phyloP scores from a whole-genome alignment of 2,329 filamentous ascomycete genomes.

The Fusarium pseudonygamai region DNA sequence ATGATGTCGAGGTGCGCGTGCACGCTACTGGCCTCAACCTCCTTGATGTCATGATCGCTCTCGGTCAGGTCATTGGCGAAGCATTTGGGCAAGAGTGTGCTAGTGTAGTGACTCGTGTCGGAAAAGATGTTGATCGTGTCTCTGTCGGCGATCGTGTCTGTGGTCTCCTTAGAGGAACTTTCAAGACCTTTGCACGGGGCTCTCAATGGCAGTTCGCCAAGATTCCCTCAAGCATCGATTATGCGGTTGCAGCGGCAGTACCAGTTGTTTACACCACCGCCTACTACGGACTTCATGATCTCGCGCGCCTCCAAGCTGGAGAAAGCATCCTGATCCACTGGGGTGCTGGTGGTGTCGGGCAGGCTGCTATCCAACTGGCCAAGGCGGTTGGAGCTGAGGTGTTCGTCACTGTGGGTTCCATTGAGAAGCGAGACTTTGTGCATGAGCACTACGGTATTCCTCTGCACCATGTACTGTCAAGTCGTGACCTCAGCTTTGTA shows the following conservation, averaged over 20 bases:
- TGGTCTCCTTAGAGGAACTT: neutral
- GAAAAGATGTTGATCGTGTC: neutral
- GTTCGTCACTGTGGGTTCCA: conserved; percentile 46
- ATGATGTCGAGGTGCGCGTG: neutral
- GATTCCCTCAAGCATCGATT: conserved; percentile 20
- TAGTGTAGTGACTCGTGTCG: neutral
- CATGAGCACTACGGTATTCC: conserved; percentile 43
- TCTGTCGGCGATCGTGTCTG: neutral
- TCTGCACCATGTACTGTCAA: conserved; percentile 42
- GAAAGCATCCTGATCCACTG: conserved; percentile 47
- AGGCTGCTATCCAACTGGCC: conserved; percentile 45
- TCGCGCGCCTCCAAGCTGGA: conserved; percentile 18
- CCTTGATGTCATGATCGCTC: conserved; percentile 8
- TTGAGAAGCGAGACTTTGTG: conserved; percentile 45
- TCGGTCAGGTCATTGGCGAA: neutral
- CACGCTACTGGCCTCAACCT: neutral
- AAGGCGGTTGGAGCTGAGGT: conserved; percentile 41
- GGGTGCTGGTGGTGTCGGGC: conserved; percentile 41
- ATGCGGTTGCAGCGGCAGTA: conserved; percentile 14
- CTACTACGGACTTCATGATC: conserved; percentile 28
- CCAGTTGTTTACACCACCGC: conserved; percentile 32
- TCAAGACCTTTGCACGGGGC: neutral
- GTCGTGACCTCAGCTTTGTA: neutral
- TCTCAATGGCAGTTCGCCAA: neutral
- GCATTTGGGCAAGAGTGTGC: conserved; percentile 4